Evolutionary conservation across 2,329 filamentous ascomycete species (phyloP).

Genomic region (Penicillium corylophilum): DNA sequence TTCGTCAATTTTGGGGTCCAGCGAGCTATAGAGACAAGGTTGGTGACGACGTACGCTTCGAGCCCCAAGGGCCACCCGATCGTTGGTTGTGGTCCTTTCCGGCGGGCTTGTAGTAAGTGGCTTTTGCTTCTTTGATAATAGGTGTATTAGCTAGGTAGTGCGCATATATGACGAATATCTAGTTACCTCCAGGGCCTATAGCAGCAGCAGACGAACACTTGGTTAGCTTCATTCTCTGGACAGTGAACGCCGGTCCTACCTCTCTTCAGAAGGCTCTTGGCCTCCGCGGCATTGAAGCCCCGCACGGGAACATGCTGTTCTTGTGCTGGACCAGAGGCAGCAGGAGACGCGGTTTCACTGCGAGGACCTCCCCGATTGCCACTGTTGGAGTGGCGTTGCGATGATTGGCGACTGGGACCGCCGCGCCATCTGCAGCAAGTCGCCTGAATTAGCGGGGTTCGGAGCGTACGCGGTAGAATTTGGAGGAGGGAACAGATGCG

Average conservation of each 20-base stretch:
- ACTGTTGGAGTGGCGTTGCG: constrained; percentile 38
- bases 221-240: not conserved
- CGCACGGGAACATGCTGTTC: constrained; percentile 45
- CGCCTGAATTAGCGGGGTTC: constrained; percentile 9
- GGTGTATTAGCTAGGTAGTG: not conserved
- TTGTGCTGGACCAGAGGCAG: constrained; percentile 25
- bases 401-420: constrained; percentile 39
- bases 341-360: constrained; percentile 33
- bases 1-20: constrained; percentile 7
- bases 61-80: constrained; percentile 43
- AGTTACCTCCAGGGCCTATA: constrained; percentile 33
- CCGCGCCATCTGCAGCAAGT: constrained; percentile 37
- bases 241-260: constrained; percentile 25
- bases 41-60: constrained; percentile 41
- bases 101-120: constrained; percentile 40
- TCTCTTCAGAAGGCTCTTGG: constrained; percentile 42
- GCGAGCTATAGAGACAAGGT: not conserved
- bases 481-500: constrained; percentile 1
- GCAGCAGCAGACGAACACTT: constrained; percentile 7
- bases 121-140: constrained; percentile 30
- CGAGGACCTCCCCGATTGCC: constrained; percentile 28
- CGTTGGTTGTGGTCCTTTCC: constrained; percentile 39
- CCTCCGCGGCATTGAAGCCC: constrained; percentile 46
- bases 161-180: not conserved
- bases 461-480: not conserved